phyloP scores from a whole-genome alignment of 2,329 filamentous ascomycete species.

The Pyrenophora seminiperda region DNA sequence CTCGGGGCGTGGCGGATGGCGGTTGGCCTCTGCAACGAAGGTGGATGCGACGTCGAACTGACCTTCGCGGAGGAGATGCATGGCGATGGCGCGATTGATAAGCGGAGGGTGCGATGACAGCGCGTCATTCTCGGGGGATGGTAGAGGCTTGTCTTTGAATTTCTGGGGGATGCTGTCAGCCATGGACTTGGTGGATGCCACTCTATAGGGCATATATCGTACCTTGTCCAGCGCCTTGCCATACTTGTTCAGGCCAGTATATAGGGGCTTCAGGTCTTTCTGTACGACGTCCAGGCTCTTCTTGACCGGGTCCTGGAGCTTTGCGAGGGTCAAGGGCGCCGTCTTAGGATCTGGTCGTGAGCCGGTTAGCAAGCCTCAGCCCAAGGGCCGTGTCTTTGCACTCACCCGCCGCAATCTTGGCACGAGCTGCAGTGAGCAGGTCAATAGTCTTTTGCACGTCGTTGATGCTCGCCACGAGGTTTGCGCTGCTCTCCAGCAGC shows the following conservation, averaged over 20 bases:
- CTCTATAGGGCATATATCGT: conserved; percentile 18
- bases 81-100: conserved; percentile 91
- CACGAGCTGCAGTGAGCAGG: conserved; percentile 72
- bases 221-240: conserved; percentile 85
- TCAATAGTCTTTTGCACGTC: conserved; percentile 86
- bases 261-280: conserved; percentile 79
- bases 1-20: conserved; percentile 51
- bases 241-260: conserved; percentile 81
- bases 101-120: conserved; percentile 75
- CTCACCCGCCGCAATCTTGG: conserved; percentile 69
- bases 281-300: conserved; percentile 79
- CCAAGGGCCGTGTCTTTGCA: background rate
- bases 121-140: conserved; percentile 79
- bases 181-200: background rate
- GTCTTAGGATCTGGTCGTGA: conserved; percentile 65
- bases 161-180: conserved; percentile 52
- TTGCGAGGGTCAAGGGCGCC: conserved; percentile 76
- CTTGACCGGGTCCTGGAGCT: conserved; percentile 84
- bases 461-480: conserved; percentile 71
- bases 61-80: conserved; percentile 94
- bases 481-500: conserved; percentile 70
- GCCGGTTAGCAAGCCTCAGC: conserved; percentile 19
- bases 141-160: conserved; percentile 66
- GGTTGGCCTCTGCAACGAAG: conserved; percentile 75
- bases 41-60: conserved; percentile 87